Evolutionary conservation across 768 basidiomycete genomes (phyloP), one percentile per base, ranked within the genome.

Genomic region (Russula vinacea): DNA sequence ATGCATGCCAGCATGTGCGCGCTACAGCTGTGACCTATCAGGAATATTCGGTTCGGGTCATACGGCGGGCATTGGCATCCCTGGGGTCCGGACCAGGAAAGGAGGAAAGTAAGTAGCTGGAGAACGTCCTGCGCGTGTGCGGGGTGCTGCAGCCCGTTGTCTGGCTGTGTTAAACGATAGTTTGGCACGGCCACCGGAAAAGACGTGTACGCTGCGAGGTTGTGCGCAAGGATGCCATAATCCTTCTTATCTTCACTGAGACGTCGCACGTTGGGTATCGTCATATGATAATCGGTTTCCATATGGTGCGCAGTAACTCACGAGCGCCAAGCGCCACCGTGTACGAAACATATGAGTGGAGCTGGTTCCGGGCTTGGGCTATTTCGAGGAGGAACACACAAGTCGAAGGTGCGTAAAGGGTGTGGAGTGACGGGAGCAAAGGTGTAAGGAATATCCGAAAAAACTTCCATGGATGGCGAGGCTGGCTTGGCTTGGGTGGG

Each of bases 261-360:
- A 19, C 9, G 6, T 0, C 24, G 26, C n/a, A n/a, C n/a, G n/a
- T n/a, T n/a, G n/a, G n/a, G n/a, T n/a, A n/a, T 29, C 5, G 19
- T 29, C 26, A 51, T 26, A 14, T 49, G 47, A 49, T 22, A 26
- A 22, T 24, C 24, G 47, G 35, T 35, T 4, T 3, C 22, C n/a
- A 14, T 45, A 24, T 26, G 24, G 11, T 16, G 24, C 47, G 19
- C 37, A 44, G 54, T 65, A 56, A 71, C 87, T 78, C 71, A 90
- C 90, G 84, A 73, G 70, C 84, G 78, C 92, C 92, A 94, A 26
- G 91, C 92, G 39, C 92, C 92, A 35, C 92, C 92, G 68, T 92
- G 92, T 33, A 92, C 76, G 70, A 91, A 92, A 70, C 84, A 84
- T 44, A 92, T 71, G 49, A 91, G 73, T n/a, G 81, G 78, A 13